A percentile compares a stretch with the other conserved stretches of the same genome.
These are phyloP conservation scores for Collybia nuda DNA, from an alignment of 768 basidiomycete genomes.

Conservation along the genomic window DNA sequence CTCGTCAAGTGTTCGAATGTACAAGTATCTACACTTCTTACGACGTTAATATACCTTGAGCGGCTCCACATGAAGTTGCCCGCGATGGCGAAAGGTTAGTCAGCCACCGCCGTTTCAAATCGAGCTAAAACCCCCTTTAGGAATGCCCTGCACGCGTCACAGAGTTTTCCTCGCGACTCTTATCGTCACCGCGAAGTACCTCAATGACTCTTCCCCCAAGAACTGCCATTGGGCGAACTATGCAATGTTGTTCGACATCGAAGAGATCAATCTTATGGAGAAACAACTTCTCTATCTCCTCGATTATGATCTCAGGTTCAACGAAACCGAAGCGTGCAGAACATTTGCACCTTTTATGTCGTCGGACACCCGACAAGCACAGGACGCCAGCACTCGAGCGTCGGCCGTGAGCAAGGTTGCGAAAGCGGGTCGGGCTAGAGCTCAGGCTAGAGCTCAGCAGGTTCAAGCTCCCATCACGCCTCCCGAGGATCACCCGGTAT, in stretches of 20 bases:
- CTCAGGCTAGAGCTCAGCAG: conserved; percentile 36
- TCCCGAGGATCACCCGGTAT: conserved; percentile 32
- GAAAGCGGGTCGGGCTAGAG: conserved; percentile 50
- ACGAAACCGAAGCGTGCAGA: conserved; percentile 74
- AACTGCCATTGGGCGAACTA: conserved; percentile 92
- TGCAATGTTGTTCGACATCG: conserved; percentile 69
- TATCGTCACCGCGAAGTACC: conserved; percentile 94
- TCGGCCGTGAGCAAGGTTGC: conserved; percentile 53
- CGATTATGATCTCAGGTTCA: conserved; percentile 90
- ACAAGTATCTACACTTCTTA: conserved; percentile 86
- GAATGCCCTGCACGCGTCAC: conserved; percentile 88
- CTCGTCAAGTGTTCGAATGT: conserved; percentile 84
- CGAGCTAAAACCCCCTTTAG: conserved; percentile 35
- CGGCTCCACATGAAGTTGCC: conserved; percentile 81
- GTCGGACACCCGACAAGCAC: conserved; percentile 13
- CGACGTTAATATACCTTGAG: conserved; percentile 90
- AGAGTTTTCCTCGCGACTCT: conserved; percentile 95
- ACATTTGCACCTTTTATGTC: conserved; percentile 72
- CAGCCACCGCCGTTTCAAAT: conserved; percentile 4
- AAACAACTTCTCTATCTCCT: conserved; percentile 91
- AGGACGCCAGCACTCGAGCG: conserved; percentile 39
- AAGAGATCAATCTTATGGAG: conserved; percentile 95
- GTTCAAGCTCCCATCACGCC: conserved; percentile 40
- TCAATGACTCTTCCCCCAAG: conserved; percentile 95
- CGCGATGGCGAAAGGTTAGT: conserved; percentile 78